Conservation (phyloP, 257 asterid genomes). For the Knoxia roxburghii region DNA sequence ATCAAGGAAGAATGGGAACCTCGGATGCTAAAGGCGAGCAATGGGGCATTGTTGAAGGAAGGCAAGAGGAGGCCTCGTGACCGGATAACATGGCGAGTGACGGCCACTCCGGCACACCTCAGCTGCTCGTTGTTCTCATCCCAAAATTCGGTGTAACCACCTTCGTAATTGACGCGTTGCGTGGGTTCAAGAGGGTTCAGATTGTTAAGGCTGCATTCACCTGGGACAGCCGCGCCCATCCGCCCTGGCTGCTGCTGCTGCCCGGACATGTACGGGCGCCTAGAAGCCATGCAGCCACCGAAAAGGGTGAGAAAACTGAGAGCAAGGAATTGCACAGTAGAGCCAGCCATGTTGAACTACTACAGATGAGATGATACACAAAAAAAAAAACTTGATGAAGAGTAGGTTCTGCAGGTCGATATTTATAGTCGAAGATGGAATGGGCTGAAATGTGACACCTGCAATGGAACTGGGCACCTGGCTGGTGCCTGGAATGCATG, state of each 20-base stretch:
- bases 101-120: slow-evolving; percentile 22
- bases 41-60: slow-evolving; percentile 14
- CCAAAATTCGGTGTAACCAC: slow-evolving; percentile 19
- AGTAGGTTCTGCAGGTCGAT: neutral
- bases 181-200: slow-evolving; percentile 18
- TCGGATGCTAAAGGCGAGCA: slow-evolving; percentile 7
- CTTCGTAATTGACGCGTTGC: slow-evolving; percentile 10
- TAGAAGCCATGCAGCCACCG: slow-evolving; percentile 7
- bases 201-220: slow-evolving; percentile 13
- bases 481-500: neutral
- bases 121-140: slow-evolving; percentile 14
- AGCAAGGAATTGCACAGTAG: neutral
- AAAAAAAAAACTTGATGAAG: too few relatives aligned
- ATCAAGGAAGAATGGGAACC: neutral
- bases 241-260: neutral
- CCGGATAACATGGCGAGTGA: slow-evolving; percentile 11
- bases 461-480: neutral
- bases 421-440: slow-evolving; percentile 3
- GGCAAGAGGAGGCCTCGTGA: slow-evolving; percentile 18
- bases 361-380: too few relatives aligned
- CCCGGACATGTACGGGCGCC: neutral
- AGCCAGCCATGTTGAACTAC: slow-evolving; percentile 3
- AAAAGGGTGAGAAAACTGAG: slow-evolving; percentile 8
- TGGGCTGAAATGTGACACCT: neutral
- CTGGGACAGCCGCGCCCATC: neutral